Evolutionary conservation across 2,329 filamentous ascomycete genomes (phyloP), one percentile per base, ranked within the genome.

Genomic region (Hymenoscyphus infarciens): DNA sequence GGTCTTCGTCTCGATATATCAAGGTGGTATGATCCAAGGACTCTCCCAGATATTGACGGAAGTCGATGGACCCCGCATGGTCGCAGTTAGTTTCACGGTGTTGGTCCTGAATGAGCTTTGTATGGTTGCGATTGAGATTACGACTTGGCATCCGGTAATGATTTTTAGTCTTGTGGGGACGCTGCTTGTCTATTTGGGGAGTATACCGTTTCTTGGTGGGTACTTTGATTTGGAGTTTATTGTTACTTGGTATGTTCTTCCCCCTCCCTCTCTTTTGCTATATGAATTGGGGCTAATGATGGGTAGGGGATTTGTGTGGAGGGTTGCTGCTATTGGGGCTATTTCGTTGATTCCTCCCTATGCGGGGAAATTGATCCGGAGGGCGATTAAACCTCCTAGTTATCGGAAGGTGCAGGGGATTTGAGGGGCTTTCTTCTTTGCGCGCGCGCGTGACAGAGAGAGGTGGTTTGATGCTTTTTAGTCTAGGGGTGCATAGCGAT

Each of bases 41-140:
- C 83, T 97, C 13, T 88, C 90, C 0, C 93, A 99, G 75, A 81
- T 99, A 16, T 83, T 99, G 25, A 90, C 95, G 2, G 88, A 91
- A 65, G 87, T 91, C 2, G 87, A 91, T 67, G 83, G 87, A 1
- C 80, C 83, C 13, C 81, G 80, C 64, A 96, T 99, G 88, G 91
- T 98, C 61, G 87, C 90, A 27, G 91, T 99, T 55, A 92, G 88
- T 63, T 99, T 97, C 74, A 96, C 94, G 0, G 92, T 92, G 0
- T 84, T 99, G 2, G 87, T 99, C 5, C 80, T 98, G 65, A 99
- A 98, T 75, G 95, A 99, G 75, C 83, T 99, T 64, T 84, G 96
- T 70, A 99, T 99, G 96, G 95, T 98, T 2, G 94, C 93, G 3
- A 91, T 96, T 63, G 91, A 97, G 74, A 91, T 99, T 70, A 97